These are phyloP conservation scores for Psilocybe tampanensis DNA, from an alignment of 768 basidiomycete species.

Conservation along the genomic window DNA sequence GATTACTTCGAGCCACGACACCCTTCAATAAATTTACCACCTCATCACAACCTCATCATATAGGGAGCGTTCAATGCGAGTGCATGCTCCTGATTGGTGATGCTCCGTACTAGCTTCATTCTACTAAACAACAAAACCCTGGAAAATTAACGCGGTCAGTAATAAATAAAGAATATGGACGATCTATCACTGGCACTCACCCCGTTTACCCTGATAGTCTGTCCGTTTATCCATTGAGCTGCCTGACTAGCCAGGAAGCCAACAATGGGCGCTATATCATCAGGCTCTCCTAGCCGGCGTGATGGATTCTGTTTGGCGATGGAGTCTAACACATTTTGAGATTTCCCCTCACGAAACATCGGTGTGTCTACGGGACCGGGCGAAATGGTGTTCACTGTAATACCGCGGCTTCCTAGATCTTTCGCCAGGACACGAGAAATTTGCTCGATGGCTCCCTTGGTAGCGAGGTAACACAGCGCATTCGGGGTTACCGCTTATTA, in stretches of 20 bases:
- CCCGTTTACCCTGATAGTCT: slow-evolving; percentile 59
- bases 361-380: slow-evolving; percentile 59
- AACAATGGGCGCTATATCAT: slow-evolving; percentile 57
- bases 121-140: slow-evolving; percentile 27
- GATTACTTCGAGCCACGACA: too few species aligned
- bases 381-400: slow-evolving; percentile 60
- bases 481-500: slow-evolving; percentile 43
- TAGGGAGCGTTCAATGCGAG: neutral
- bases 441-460: slow-evolving; percentile 65
- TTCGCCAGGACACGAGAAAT: slow-evolving; percentile 58
- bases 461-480: slow-evolving; percentile 52
- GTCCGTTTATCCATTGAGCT: slow-evolving; percentile 59
- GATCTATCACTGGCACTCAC: slow-evolving; percentile 46
- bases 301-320: slow-evolving; percentile 49
- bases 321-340: slow-evolving; percentile 44
- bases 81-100: neutral
- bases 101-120: neutral
- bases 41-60: neutral
- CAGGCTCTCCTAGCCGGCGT: slow-evolving; percentile 47
- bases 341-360: slow-evolving; percentile 57
- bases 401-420: slow-evolving; percentile 52
- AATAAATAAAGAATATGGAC: neutral
- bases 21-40: neutral
- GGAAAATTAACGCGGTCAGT: neutral
- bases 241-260: slow-evolving; percentile 55